Evolutionary conservation across 78 protist species (phyloP), one percentile per base, ranked within the genome.

Genomic region (slime mould (Dictyostelium discoideum)): DNA sequence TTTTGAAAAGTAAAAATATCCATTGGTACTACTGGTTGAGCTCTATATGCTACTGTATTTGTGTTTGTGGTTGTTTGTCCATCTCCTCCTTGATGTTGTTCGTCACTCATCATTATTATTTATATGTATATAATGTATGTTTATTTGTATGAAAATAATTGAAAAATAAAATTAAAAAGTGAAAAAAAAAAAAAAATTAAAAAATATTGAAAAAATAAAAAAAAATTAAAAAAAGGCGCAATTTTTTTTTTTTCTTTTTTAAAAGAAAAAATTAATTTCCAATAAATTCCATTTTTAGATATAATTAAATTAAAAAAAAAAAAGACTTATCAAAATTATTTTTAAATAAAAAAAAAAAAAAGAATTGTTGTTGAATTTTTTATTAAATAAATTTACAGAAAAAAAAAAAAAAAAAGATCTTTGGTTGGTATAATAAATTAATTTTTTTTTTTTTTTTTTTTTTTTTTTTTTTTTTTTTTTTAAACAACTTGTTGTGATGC

Each of bases 401-500:
- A 16, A 54, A 54, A 54, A 16, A 16, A 54, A 54, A 54, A 54
- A 54, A 16, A 16, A 3, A 16, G 4, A 16, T 13, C n/a, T 16
- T 54, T 50, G 60, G 11, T 9, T 44, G 60, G 11, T 13, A 50
- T 50, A 50, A 50, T 50, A 50, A 50, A 44, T 44, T 44, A 9
- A 9, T 0, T 57, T 32, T 32, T 32, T 69, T 69, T 13, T 76
- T 18, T 29, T 44, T 46, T 29, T n/a, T 22, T 65, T 84, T 65
- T 22, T n/a, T 67, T 26, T 44, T 46, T 29, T n/a, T 22, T 65
- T 84, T 65, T 22, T n/a, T 67, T 26, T 42, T 65, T 20, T 84
- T 84, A 84, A 84, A 84, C 80, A 84, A 67, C 26, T 48, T 80
- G 77, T 14, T 46, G 39, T 57, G 87, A 44, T 6, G 63, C 7